phyloP scores from a whole-genome alignment of 208 protist genomes.

The Vickermania spadyakhi region DNA sequence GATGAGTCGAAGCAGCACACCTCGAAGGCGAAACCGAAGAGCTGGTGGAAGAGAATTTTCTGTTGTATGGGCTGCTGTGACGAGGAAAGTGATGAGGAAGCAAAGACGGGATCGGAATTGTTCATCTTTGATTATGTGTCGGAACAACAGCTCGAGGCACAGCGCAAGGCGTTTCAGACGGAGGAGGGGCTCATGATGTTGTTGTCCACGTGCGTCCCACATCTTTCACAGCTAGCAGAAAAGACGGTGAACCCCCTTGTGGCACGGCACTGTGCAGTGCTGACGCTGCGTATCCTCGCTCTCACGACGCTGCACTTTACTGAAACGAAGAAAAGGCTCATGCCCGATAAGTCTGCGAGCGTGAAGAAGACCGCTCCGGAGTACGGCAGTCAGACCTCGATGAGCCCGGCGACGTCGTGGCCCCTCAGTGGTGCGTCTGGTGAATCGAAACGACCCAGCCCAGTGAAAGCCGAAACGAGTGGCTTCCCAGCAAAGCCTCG shows the following conservation, averaged over 20 bases:
- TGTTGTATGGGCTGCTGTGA: no score
- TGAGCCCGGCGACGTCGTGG: neutral
- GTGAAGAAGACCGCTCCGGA: neutral
- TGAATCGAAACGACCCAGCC: neutral
- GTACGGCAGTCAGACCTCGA: neutral
- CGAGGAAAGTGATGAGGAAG: no score
- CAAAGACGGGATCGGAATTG: no score
- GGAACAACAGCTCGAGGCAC: slow-evolving; percentile 2
- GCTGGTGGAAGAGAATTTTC: no score
- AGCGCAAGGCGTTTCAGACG: slow-evolving; percentile 19
- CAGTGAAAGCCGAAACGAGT: neutral
- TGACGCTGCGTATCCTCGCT: slow-evolving; percentile 54
- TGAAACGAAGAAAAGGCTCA: no score
- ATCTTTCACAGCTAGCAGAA: slow-evolving; percentile 33
- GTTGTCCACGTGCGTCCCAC: slow-evolving; percentile 32
- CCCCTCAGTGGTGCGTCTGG: neutral
- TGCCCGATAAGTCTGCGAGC: neutral
- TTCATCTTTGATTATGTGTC: no score
- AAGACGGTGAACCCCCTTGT: slow-evolving; percentile 64
- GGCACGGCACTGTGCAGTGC: slow-evolving; percentile 46
- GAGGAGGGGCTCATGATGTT: slow-evolving; percentile 25
- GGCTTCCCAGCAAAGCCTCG: neutral
- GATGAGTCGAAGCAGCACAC: no score
- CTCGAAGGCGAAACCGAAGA: no score
- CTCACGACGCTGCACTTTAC: slow-evolving; percentile 8